Evolutionary conservation across 2,329 filamentous ascomycete genomes (phyloP), one percentile per base, ranked within the genome.

Genomic region (Teratosphaeria epicoccoides): DNA sequence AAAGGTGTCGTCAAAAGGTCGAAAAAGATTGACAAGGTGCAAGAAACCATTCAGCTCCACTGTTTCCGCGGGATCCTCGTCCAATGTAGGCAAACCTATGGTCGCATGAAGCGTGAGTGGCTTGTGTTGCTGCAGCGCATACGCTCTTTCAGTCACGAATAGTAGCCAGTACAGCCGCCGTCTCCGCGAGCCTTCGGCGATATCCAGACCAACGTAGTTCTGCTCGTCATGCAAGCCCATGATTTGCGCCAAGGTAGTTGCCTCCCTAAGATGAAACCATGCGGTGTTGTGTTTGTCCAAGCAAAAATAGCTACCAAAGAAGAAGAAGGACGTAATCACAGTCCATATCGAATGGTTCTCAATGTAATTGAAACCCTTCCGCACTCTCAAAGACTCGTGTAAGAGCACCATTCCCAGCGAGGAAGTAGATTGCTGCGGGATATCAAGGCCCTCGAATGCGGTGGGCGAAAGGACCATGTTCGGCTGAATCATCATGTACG

Each of bases 1-100:
- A 58, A 84, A 84, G 0, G 74, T 77, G 56, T 83, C 78, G 60
- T 84, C 80, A 33, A 84, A 77, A 1, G 79, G 79, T 28, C 77
- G 75, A 65, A 81, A 84, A 12, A 82, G 75, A 48, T 78, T 74
- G 44, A 83, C 77, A 10, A 84, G 71, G 55, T 80, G 76, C 28
- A 79, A 70, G 55, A 84, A 82, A 1, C 82, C 81, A 10, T 75
- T 69, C 25, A 80, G 71, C 50, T 80, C 75, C 23, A 75, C 74
- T 0, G 73, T 68, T 59, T 82, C 80, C 48, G 76, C 76, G 3
- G 73, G 70, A 46, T 78, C 61, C 65, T 76, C 64, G 61, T 79
- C 59, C 25, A 74, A 50, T 4, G 71, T 75, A 2, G 76, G 80
- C 4, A 77, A 68, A 43, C 73, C 72, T 11, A 81, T 80, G 1